phyloP scores from a whole-genome alignment of 2,329 filamentous ascomycete genomes.

The Gaeumannomyces sp. region DNA sequence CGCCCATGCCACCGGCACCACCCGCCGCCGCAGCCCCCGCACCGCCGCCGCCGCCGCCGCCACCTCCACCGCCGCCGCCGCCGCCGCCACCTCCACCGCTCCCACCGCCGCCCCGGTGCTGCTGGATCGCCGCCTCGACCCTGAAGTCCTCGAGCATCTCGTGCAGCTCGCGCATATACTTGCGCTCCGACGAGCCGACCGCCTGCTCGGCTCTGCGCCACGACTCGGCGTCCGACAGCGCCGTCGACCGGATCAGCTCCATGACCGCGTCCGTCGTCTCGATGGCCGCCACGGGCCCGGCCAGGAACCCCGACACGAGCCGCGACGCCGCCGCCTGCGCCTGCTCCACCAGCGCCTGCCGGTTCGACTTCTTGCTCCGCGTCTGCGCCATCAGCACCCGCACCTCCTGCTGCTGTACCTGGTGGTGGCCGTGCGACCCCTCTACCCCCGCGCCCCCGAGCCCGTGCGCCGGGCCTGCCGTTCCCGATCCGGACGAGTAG shows the following conservation, averaged over 20 bases:
- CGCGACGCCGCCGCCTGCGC: slow-evolving; percentile 54
- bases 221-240: slow-evolving; percentile 71
- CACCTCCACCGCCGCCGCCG: background rate
- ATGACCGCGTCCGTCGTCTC: slow-evolving; percentile 83
- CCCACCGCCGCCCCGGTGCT: slow-evolving; percentile 31
- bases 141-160: slow-evolving; percentile 64
- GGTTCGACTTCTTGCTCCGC: slow-evolving; percentile 85
- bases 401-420: slow-evolving; percentile 66
- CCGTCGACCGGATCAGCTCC: slow-evolving; percentile 66
- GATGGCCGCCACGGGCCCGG: slow-evolving; percentile 78
- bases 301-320: slow-evolving; percentile 63
- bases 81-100: background rate
- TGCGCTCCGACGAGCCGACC: slow-evolving; percentile 68
- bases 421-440: too few species aligned
- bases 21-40: background rate
- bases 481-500: too few species aligned
- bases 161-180: slow-evolving; percentile 78
- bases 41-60: slow-evolving; percentile 33
- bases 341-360: slow-evolving; percentile 78
- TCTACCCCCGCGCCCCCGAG: too few species aligned
- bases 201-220: slow-evolving; percentile 79
- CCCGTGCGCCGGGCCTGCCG: too few species aligned
- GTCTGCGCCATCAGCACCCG: slow-evolving; percentile 78
- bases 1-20: background rate
- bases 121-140: slow-evolving; percentile 35